Conservation (phyloP, 441 rosid genomes). For the Bocquillonia castaneifolia region DNA sequence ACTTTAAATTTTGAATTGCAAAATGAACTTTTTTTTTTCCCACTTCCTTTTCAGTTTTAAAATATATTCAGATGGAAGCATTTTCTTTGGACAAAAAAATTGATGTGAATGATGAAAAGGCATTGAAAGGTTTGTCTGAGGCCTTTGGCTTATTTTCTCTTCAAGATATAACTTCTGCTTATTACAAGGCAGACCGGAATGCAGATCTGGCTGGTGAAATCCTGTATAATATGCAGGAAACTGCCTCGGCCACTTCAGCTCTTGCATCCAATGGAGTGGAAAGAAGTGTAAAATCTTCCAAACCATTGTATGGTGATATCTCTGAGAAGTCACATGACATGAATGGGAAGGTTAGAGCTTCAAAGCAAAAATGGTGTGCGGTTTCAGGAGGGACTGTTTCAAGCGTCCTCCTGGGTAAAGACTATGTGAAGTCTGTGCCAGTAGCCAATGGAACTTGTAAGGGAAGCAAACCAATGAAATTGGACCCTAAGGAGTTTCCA, state of each 20-base stretch:
- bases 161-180: slow-evolving; percentile 49
- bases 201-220: slow-evolving; percentile 37
- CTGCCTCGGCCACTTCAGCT: slow-evolving; percentile 15
- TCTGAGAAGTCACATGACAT: slow-evolving; percentile 14
- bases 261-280: slow-evolving; percentile 18
- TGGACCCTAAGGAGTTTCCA: slow-evolving; percentile 39
- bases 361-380: slow-evolving; percentile 38
- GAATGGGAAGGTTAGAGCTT: slow-evolving; percentile 30
- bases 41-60: not conserved
- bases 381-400: slow-evolving; percentile 56
- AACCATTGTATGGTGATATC: slow-evolving; percentile 17
- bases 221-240: slow-evolving; percentile 34
- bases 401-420: slow-evolving; percentile 44
- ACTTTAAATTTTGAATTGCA: slow-evolving; percentile 3
- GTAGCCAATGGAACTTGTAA: slow-evolving; percentile 26
- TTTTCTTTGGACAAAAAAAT: slow-evolving; percentile 21
- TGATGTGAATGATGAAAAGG: slow-evolving; percentile 36
- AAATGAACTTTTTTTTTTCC: not conserved
- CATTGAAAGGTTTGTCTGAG: slow-evolving; percentile 42
- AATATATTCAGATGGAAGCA: slow-evolving; percentile 39
- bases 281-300: slow-evolving; percentile 14
- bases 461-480: slow-evolving; percentile 41
- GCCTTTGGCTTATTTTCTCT: slow-evolving; percentile 43
- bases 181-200: slow-evolving; percentile 32
- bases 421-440: slow-evolving; percentile 35